Base-by-base conservation (phyloP, 164 flowering plant genomes). In the Vitis riparia region DNA sequence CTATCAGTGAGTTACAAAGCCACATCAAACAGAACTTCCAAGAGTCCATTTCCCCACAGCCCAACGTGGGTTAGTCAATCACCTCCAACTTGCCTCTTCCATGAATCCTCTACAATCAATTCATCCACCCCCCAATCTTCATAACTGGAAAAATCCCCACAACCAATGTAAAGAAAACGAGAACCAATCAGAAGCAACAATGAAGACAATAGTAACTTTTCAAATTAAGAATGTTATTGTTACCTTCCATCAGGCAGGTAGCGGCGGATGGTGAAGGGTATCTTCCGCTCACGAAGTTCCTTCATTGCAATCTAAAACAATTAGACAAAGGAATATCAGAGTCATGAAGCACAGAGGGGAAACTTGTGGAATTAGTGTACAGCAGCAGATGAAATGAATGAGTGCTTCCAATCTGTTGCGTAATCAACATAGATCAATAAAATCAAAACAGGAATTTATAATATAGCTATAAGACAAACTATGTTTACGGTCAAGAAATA, bases 71-170 rank as follows among this genome's bases (percentile, higher is more conserved):
- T 23, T 23, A 23, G 27, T 83, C 75, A 86, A 75, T 86, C 94
- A 13, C 96, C 97, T 12, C 97, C 98, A 6, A 94, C 98, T 73
- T 94, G 98, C 75, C 97, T 87, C 85, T 90, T 93, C 98, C 98
- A 93, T 0, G 97, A 87, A 69, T 93, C 98, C 74, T 94, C 98
- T 55, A 94, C 98, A 49, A 91, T 94, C 78, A 93, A 68, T 72
- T 93, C 98, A 82, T 93, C 96, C 9, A 93, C 98, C 44, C 97
- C 97, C 97, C 98, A 93, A 61, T 93, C 98, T 72, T 91, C 98
- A 17, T 83, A 91, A 75, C 97, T 93, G 82, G 30, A 65, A 56
- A 51, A 61, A 47, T 0, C 44, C 44, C 44, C 5, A 32, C 6
- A 32, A 23, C 27, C 44, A 32, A 23, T 23, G 27, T 23, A 6